phyloP scores from a whole-genome alignment of 805 yeast species.

The Candida alai region DNA sequence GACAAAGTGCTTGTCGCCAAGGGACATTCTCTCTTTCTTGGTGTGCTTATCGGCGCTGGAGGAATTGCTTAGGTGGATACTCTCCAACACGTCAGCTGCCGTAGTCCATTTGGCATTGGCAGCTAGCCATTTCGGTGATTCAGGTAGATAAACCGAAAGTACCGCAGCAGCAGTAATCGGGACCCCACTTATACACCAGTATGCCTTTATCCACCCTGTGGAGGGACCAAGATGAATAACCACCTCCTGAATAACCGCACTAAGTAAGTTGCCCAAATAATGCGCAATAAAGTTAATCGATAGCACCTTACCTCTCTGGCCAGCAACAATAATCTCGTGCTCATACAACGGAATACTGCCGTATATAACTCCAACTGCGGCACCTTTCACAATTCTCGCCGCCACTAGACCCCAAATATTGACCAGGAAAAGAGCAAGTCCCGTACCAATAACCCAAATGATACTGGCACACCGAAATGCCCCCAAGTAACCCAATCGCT shows the following conservation, averaged over 20 bases:
- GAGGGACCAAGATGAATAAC: background rate
- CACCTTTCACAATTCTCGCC: constrained; percentile 29
- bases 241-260: constrained; percentile 1
- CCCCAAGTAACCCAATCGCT: constrained; percentile 23
- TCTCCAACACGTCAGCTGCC: constrained; percentile 23
- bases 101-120: constrained; percentile 30
- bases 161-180: constrained; percentile 19
- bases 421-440: constrained; percentile 22
- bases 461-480: constrained; percentile 20
- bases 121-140: constrained; percentile 29
- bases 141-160: constrained; percentile 22
- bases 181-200: constrained; percentile 18
- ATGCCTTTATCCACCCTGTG: constrained; percentile 3
- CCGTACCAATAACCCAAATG: constrained; percentile 27
- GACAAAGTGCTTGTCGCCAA: constrained; percentile 20
- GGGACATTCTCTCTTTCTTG: constrained; percentile 6
- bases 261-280: constrained; percentile 5
- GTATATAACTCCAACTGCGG: constrained; percentile 28
- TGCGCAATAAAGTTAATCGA: constrained; percentile 11
- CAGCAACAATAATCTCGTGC: constrained; percentile 23
- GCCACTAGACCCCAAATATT: constrained; percentile 21
- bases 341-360: constrained; percentile 30
- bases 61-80: constrained; percentile 7
- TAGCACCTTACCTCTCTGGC: constrained; percentile 20
- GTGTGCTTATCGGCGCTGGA: constrained; percentile 10